Evolutionary conservation across 1,284 basidiomycete species (phyloP), one percentile per base, ranked within the genome.

Genomic region (Trametes polyzona): DNA sequence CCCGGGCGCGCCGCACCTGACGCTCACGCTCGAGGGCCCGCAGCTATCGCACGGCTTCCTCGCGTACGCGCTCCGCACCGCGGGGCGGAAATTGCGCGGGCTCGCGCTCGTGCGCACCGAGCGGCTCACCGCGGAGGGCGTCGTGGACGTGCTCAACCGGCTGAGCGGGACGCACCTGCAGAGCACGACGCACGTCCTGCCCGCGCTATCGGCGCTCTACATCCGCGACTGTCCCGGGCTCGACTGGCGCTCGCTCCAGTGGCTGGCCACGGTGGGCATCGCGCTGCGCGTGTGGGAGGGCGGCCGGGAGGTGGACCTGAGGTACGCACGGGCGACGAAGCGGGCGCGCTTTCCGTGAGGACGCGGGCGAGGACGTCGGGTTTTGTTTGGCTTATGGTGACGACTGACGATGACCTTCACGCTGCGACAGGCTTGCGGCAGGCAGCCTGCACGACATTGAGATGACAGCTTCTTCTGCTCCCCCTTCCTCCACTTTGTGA

Each of bases 71-170:
- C 52, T 52, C 23, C 52, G 57, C n/a, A 47, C 58, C 23, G 59
- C 59, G 3, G 54, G 50, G 17, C 54, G 58, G 17, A 52, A 56
- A 17, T 55, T 71, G 47, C 58, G 61, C 39, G 60, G 65, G 14
- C 53, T 72, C 23, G 71, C 70, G 48, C 48, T 71, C 14, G 65
- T 65, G 23, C 41, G 61, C 24, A 59, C 68, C 59, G 65, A 65
- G 12, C 50, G 47, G 37, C 41, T 71, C 19, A 60, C 62, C 4
- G 68, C 63, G 17, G 65, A 68, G 32, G 69, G 60, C 12, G 9
- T 71, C 6, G 56, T 67, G 19, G 64, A 65, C 50, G 65, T 63
- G 39, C 52, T 63, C 39, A 56, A 58, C 59, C 36, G 65, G 63
- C 23, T 62, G 39, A 53, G 63, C 54, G 55, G 65, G 10, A 26